A percentile compares a stretch with the other conserved stretches of the same genome.
Evolutionary conservation across 192 early-diverging fungal genomes (phyloP).

Genomic region (Coemansia sp.): DNA sequence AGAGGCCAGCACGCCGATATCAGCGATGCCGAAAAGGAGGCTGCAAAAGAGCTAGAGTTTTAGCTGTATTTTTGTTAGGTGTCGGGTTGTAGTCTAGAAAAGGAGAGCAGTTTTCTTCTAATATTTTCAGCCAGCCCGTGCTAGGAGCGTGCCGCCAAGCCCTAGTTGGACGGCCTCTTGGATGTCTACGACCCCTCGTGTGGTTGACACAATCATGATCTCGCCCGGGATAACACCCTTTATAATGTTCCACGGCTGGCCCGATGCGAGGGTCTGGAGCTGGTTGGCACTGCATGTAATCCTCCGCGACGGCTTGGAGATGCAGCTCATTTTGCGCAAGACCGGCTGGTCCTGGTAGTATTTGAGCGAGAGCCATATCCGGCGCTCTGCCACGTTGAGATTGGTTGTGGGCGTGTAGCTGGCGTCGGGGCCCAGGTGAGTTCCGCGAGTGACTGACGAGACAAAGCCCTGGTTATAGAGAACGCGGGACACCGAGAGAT

Average conservation of each 20-base stretch:
- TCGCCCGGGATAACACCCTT: conserved; percentile 85
- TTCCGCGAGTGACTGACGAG: conserved; percentile 72
- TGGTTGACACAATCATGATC: conserved; percentile 85
- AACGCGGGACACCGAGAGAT: conserved; percentile 78
- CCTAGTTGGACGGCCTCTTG: conserved; percentile 83
- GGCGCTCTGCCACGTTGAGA: conserved; percentile 77
- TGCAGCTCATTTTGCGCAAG: conserved; percentile 68
- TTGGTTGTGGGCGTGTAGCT: conserved; percentile 72
- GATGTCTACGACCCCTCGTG: conserved; percentile 83
- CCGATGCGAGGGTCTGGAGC: conserved; percentile 71
- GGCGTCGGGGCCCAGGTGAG: conserved; percentile 72
- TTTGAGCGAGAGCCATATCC: conserved; percentile 93
- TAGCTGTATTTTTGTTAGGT: conserved; percentile 1
- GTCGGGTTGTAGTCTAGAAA: background rate
- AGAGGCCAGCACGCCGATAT: background rate
- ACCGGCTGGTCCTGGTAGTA: conserved; percentile 84
- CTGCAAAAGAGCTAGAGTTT: background rate
- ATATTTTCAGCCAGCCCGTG: conserved; percentile 55
- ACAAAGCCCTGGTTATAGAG: conserved; percentile 93
- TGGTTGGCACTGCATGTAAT: conserved; percentile 80
- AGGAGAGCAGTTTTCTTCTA: background rate
- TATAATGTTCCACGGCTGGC: conserved; percentile 70
- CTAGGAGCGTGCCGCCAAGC: conserved; percentile 86
- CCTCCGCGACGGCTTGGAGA: conserved; percentile 85
- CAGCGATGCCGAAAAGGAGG: background rate